Evolutionary conservation across 2,329 filamentous ascomycete genomes (phyloP).

Genomic region (Calonectria pauciramosa): DNA sequence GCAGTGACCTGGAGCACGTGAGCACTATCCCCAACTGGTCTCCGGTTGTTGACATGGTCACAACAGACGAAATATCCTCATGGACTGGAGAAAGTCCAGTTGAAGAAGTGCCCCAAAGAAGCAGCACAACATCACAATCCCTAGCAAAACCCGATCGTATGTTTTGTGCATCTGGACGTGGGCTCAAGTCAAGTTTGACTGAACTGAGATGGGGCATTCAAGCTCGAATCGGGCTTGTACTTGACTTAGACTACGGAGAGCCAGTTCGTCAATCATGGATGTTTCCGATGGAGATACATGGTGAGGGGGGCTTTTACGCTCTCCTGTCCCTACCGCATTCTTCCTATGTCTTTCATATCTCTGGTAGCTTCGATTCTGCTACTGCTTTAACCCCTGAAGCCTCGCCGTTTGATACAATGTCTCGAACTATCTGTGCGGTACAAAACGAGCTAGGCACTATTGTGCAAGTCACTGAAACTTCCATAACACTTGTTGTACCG

Average conservation of each 20-base stretch:
- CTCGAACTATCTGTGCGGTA: constrained; percentile 64
- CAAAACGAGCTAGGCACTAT: constrained; percentile 54
- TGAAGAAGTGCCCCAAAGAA: constrained; percentile 19
- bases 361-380: constrained; percentile 61
- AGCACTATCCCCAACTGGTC: constrained; percentile 74
- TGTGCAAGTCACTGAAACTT: constrained; percentile 68
- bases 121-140: constrained; percentile 27
- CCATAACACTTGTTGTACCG: constrained; percentile 55
- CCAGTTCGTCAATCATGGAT: constrained; percentile 68
- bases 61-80: constrained; percentile 55
- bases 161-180: constrained; percentile 77
- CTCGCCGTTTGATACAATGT: constrained; percentile 65
- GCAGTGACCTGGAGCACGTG: constrained; percentile 60
- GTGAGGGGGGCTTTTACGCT: constrained; percentile 47
- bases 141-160: constrained; percentile 64
- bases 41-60: constrained; percentile 68
- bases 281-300: constrained; percentile 51
- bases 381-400: constrained; percentile 56
- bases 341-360: constrained; percentile 63
- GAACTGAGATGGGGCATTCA: constrained; percentile 80
- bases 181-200: constrained; percentile 72
- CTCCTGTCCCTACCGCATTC: constrained; percentile 65
- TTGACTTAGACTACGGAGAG: constrained; percentile 66
- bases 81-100: constrained; percentile 33
- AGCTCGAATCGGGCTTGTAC: constrained; percentile 73